Percentiles rank a stretch among this genome's conserved stretches.
These are phyloP conservation scores for Hypoxylon rubiginosum DNA, from an alignment of 2,329 filamentous ascomycete genomes.

Conservation along the genomic window DNA sequence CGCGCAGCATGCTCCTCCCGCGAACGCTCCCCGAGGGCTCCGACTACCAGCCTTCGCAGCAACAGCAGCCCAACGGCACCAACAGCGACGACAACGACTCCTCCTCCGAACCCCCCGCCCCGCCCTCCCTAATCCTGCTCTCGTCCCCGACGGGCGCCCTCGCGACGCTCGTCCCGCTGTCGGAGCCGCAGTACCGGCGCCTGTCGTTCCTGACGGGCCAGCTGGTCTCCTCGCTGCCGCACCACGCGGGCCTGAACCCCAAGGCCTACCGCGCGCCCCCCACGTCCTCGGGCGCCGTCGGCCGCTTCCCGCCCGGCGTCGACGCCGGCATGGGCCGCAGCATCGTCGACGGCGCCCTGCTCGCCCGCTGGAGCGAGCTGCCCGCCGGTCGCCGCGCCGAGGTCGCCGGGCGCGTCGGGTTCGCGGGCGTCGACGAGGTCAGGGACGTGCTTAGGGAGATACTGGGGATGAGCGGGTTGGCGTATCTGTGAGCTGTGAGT, in stretches of 20 bases:
- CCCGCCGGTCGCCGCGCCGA: conserved; percentile 78
- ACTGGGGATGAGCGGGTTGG: conserved; percentile 67
- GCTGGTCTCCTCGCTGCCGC: conserved; percentile 80
- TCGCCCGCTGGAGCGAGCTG: conserved; percentile 82
- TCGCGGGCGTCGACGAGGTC: conserved; percentile 70
- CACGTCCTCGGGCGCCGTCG: conserved; percentile 61
- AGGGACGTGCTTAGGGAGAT: conserved; percentile 71
- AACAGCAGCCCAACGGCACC: conserved; percentile 46
- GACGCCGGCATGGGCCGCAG: conserved; percentile 72
- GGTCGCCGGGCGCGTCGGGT: conserved; percentile 80
- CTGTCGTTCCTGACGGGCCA: conserved; percentile 86
- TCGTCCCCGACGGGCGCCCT: conserved; percentile 83
- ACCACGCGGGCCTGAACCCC: conserved; percentile 85
- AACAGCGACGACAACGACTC: conserved; percentile 50
- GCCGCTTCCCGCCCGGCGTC: conserved; percentile 62
- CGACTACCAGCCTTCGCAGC: conserved; percentile 47
- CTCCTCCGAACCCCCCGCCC: conserved; percentile 47
- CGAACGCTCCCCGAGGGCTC: conserved; percentile 66
- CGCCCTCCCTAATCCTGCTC: conserved; percentile 70
- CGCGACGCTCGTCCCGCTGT: conserved; percentile 80
- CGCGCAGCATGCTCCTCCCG: conserved; percentile 81
- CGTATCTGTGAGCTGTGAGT: conserved; percentile 54
- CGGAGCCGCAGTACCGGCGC: conserved; percentile 85
- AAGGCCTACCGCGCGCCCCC: conserved; percentile 78
- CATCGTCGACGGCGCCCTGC: conserved; percentile 82